Base-by-base conservation (phyloP, 768 basidiomycete species). In the Leucogyrophana mollusca region DNA sequence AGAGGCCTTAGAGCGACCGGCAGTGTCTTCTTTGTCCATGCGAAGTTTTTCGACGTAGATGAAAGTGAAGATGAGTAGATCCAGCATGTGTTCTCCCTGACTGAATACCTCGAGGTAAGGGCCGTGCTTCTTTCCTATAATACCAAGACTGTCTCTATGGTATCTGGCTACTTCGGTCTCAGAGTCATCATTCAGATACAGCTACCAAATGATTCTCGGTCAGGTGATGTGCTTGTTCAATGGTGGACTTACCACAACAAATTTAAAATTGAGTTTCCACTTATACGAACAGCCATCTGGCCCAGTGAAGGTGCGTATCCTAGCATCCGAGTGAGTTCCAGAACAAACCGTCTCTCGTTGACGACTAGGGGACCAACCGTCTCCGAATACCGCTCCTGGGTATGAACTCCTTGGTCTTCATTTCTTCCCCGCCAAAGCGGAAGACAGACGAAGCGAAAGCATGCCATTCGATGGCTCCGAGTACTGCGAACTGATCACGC, bases 391-490 rank as follows among this genome's bases (percentile, higher is more conserved):
- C 65, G 23, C 49, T 58, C 1, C 49, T 18, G 7, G 58, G 52
- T 37, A 62, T 49, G 37, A 64, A 69, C 0, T 53, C 46, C 17
- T 50, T 49, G 2, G 65, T 57, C n/a, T 55, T 41, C 34, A 65
- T 49, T n/a, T 59, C 60, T 10, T 48, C 33, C 2, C 58, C 67
- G 4, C 59, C 50, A 27, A 67, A 63, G 2, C 55, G 57, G 25
- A 73, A 53, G 22, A 49, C 58, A 3, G 67, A 61, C 0, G 68
- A 59, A 13, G 55, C 54, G 4, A 69, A 22, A 0, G 55, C 1
- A 16, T 54, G 60, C 63, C 68, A 71, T 11, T 70, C 59, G 1
- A 73, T 69, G 41, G 61, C 49, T 4, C 62, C 73, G 4, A 73
- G 54, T 3, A 43, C 45, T 0, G 56, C 59, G 44, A 68, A 67